Base-by-base conservation (phyloP, 169 alveolate genomes). In the Cryptosporidium meleagridis region DNA sequence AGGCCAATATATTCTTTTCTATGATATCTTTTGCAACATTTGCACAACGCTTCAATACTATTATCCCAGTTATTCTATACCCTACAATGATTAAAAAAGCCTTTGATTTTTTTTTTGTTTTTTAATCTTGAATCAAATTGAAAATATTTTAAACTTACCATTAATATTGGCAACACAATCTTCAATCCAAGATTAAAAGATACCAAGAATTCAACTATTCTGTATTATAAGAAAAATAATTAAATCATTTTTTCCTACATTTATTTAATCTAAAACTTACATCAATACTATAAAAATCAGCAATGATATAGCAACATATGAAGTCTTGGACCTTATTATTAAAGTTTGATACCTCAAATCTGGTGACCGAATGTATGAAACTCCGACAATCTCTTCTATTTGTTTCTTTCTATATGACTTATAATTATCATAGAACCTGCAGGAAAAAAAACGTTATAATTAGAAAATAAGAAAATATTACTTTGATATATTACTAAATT, bases 341-440 rank as follows among this genome's bases (percentile, higher is more conserved):
- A 61, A 14, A 59, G 73, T 26, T 37, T 45, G 48, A 62, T 80
- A 80, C 21, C 70, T 59, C 51, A 80, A 21, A 21, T 80, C 89
- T 12, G 89, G 89, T 6, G 89, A 59, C 18, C 75, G 41, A 80
- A 80, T 80, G 29, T 80, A 80, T 12, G 73, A 62, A 61, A 62
- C 70, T 6, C 89, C 89, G 62, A 80, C 89, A 45, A 80, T 80
- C 70, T 80, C 89, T 39, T 80, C 89, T 44, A 80, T 62, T 41
- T 80, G 89, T 10, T 80, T 80, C 52, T 80, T 80, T 41, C 89
- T 61, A 67, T 62, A 59, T 18, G 89, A 80, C 55, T 44, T 80
- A 35, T 65, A 80, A 35, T 62, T 80, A 26, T 80, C 89, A 39
- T 80, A 51, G 18, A 80, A 48, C 1, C 89, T 80, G n/a, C 55